Base-by-base conservation (phyloP, 2,329 filamentous ascomycete genomes). In the Colletotrichum aenigma region DNA sequence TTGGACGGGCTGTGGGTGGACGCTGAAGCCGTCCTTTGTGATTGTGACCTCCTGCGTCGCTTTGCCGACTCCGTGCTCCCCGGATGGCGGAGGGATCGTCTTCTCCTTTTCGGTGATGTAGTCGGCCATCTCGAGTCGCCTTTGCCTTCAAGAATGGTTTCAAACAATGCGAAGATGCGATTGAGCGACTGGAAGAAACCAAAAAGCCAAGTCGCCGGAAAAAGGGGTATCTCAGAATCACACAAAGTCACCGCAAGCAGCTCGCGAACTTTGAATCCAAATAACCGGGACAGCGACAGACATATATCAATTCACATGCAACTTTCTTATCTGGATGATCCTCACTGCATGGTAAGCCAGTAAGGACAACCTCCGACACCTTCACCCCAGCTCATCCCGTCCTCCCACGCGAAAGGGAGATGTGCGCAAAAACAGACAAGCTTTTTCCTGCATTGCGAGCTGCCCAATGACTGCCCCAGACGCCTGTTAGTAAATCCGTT, bases 1-100 rank as follows among this genome's bases (percentile, higher is more conserved):
- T 24, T 78, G 77, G 65, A 80, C 77, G 24, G 82, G 82, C 58
- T 83, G 81, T 4, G 82, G 78, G 84, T 86, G 77, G 62, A 85
- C 85, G 81, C 86, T 77, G 74, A 83, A 77, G 58, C 80, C 80
- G 67, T 81, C 73, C 16, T 79, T 78, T 24, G 76, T 76, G 13
- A 80, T 71, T 12, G 30, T n/a, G 16, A 78, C 73, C 36, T 77
- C 77, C n/a, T 66, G 74, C 26, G 74, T 76, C 30, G 74, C 43
- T 18, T 64, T 75, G 7, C 74, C 74, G 10, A 75, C 3, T 10
- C 60, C 36, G 13, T 76, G 24, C 18, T 76, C 75, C 2, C 24
- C 64, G n/a, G 70, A n/a, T 7, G 38, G 7, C 3, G 60, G 30
- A 12, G 34, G 12, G n/a, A 28, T n/a, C 6, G 6, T 60, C 21